These are phyloP conservation scores for Emergomyces orientalis DNA, from an alignment of 2,329 filamentous ascomycete species.

Conservation along the genomic window DNA sequence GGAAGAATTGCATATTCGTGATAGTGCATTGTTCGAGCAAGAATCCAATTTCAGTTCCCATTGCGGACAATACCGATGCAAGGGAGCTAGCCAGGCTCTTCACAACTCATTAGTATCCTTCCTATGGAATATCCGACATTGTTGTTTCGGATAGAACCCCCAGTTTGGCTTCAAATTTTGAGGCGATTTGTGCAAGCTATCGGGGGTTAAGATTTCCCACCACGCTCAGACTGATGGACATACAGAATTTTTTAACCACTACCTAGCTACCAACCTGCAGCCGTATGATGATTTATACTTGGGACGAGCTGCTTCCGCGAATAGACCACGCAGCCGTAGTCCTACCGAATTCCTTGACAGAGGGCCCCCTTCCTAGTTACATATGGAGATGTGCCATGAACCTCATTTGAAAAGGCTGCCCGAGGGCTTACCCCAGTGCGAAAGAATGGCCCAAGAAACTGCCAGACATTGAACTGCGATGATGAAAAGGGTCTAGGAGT, in stretches of 20 bases:
- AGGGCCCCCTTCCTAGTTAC: constrained; percentile 1
- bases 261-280: constrained; percentile 9
- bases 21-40: constrained; percentile 21
- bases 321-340: constrained; percentile 2
- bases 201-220: constrained; percentile 19
- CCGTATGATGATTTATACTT: constrained; percentile 18
- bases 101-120: constrained; percentile 9
- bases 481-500: constrained; percentile 7
- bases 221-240: constrained; percentile 22
- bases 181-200: constrained; percentile 9
- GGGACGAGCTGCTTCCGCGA: constrained; percentile 15
- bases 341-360: constrained; percentile 3
- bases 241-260: constrained; percentile 21
- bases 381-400: constrained; percentile 6
- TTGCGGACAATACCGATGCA: constrained; percentile 1
- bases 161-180: constrained; percentile 18
- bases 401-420: not conserved
- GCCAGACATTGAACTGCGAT: not conserved
- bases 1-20: constrained; percentile 15
- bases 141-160: not conserved
- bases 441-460: not conserved
- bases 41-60: constrained; percentile 13
- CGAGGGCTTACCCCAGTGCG: too few relatives aligned
- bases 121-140: not conserved
- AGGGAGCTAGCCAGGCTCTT: constrained; percentile 13